Percentiles rank a stretch among this genome's conserved stretches.
Conservation (phyloP, 2,329 filamentous ascomycete genomes). For the Capronia epimyces region DNA sequence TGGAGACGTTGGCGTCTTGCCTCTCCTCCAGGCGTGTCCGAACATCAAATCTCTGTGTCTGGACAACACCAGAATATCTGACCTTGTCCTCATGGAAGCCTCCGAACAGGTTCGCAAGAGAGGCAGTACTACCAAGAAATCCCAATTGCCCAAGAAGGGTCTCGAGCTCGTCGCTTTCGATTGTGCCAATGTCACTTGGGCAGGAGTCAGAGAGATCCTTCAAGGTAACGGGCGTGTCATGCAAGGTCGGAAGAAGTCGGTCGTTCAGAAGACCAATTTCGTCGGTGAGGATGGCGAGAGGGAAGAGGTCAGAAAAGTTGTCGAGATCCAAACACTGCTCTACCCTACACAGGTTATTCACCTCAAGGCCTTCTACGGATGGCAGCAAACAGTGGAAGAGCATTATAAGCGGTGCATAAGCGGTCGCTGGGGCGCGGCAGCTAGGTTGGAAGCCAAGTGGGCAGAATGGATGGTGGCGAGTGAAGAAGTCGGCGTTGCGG, state of each 20-base stretch:
- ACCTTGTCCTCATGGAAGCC: slow-evolving; percentile 78
- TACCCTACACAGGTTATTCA: slow-evolving; percentile 75
- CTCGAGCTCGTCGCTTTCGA: slow-evolving; percentile 81
- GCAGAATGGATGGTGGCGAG: slow-evolving; percentile 87
- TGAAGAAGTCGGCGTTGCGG: slow-evolving; percentile 66
- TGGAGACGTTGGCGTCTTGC: slow-evolving; percentile 76
- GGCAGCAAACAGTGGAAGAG: slow-evolving; percentile 91
- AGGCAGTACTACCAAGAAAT: slow-evolving; percentile 43
- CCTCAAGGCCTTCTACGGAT: slow-evolving; percentile 91
- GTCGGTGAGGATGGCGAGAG: slow-evolving; percentile 15
- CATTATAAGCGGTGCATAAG: slow-evolving; percentile 79
- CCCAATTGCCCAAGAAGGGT: slow-evolving; percentile 52
- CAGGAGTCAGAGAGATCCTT: slow-evolving; percentile 78
- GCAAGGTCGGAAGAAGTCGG: slow-evolving; percentile 26
- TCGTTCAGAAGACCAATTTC: slow-evolving; percentile 15
- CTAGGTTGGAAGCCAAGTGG: slow-evolving; percentile 83
- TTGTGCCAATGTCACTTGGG: slow-evolving; percentile 88
- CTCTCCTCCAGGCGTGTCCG: slow-evolving; percentile 69
- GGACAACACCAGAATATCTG: slow-evolving; percentile 89
- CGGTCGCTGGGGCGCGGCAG: slow-evolving; percentile 68
- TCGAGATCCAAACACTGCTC: slow-evolving; percentile 36
- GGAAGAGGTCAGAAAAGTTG: slow-evolving; percentile 20
- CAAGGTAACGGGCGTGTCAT: slow-evolving; percentile 73
- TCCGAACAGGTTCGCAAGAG: slow-evolving; percentile 70
- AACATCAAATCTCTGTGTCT: slow-evolving; percentile 68